Conservation (phyloP, 2,329 filamentous ascomycete genomes). For the Podosphaera aphanis region DNA sequence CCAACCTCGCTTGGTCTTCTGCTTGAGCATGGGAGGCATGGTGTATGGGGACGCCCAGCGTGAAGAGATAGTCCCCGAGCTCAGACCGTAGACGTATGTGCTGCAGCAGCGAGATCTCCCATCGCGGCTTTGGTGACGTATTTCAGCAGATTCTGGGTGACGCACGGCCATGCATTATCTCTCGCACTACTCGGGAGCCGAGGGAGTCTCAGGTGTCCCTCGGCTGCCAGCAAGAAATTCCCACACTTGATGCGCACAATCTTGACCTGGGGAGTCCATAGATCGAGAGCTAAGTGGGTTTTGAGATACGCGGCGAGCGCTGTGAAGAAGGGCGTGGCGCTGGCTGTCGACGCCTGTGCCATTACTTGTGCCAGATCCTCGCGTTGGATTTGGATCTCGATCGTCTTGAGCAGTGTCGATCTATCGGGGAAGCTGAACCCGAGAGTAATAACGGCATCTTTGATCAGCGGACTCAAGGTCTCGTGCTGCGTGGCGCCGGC, state of each 20-base stretch:
- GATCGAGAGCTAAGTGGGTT: constrained; percentile 19
- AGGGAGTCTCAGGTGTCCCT: constrained; percentile 20
- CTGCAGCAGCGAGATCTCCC: no score
- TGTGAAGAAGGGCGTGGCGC: constrained; percentile 17
- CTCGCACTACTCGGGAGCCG: constrained; percentile 2
- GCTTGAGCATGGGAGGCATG: no score
- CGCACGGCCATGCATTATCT: constrained; percentile 6
- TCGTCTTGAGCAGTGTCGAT: constrained; percentile 16
- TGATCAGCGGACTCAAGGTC: constrained; percentile 8
- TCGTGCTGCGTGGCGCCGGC: constrained; percentile 3
- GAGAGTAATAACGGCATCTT: constrained; percentile 11
- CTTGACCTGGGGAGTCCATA: constrained; percentile 19
- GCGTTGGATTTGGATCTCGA: constrained; percentile 21
- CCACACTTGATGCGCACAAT: constrained; percentile 20
- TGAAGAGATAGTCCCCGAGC: no score
- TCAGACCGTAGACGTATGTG: no score
- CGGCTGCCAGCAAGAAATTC: constrained; percentile 19
- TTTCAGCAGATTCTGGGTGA: constrained; percentile 9
- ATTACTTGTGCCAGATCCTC: constrained; percentile 18
- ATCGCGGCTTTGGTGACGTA: constrained; percentile 7
- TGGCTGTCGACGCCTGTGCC: constrained; percentile 8
- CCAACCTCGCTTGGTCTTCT: no score
- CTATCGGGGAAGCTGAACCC: constrained; percentile 12
- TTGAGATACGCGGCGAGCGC: constrained; percentile 19
- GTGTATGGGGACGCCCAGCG: no score